Percentiles rank a stretch among this genome's conserved stretches.
phyloP scores from a whole-genome alignment of 441 rosid genomes.

The Arabidopsis lyrata region DNA sequence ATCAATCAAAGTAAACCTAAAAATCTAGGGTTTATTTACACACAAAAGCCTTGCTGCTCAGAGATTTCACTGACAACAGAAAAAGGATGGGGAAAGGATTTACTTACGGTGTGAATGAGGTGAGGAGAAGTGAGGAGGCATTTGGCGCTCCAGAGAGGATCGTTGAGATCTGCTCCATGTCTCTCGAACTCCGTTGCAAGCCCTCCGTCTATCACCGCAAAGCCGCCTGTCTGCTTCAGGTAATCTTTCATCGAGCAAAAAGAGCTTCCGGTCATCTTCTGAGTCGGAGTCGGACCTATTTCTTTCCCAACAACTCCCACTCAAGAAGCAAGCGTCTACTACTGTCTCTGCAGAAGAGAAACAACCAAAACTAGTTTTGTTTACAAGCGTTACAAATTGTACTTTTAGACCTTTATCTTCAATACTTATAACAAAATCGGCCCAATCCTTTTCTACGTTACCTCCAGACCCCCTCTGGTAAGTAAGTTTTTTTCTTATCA shows the following conservation, averaged over 20 bases:
- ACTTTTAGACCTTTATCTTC: background rate
- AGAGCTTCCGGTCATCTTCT: slow-evolving; percentile 43
- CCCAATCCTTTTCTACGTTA: no score
- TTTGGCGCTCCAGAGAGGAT: slow-evolving; percentile 97
- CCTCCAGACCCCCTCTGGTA: no score
- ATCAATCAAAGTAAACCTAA: no score
- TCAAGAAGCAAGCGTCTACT: background rate
- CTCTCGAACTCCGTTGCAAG: slow-evolving; percentile 90
- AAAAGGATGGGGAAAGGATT: background rate
- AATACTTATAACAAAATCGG: no score
- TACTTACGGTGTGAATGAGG: slow-evolving; percentile 68
- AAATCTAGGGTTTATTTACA: slow-evolving; percentile 28
- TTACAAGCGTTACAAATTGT: background rate
- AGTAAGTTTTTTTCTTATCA: background rate
- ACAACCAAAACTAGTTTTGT: background rate
- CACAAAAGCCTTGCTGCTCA: background rate
- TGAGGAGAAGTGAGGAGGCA: slow-evolving; percentile 84
- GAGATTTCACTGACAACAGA: background rate
- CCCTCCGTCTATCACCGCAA: slow-evolving; percentile 82
- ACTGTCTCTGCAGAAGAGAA: no score
- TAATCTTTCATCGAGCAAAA: slow-evolving; percentile 61
- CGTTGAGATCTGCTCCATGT: slow-evolving; percentile 90
- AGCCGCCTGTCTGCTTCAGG: slow-evolving; percentile 67
- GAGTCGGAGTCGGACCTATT: background rate
- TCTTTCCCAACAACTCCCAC: background rate